A percentile compares a stretch with the other conserved stretches of the same genome.
Conservation (phyloP, 768 basidiomycete species). For the Pisolithus orientalis region DNA sequence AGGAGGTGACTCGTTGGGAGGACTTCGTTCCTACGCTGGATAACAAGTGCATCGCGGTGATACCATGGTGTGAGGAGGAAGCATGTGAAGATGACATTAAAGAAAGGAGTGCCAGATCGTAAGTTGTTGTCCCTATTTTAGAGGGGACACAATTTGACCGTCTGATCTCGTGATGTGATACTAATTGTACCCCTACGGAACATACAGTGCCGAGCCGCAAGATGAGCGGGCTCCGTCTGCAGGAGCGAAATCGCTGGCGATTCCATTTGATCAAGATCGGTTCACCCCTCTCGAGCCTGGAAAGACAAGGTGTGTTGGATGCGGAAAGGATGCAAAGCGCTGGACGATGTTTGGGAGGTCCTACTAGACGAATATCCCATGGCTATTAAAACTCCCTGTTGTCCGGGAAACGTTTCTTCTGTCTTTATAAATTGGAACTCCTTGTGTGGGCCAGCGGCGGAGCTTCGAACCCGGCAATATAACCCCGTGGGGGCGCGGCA, state of each 20-base stretch:
- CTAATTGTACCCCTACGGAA: constrained; percentile 3
- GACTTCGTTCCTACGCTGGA: constrained; percentile 90
- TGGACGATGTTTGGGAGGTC: constrained; percentile 97
- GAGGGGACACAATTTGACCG: background rate
- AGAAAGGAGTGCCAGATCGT: constrained; percentile 84
- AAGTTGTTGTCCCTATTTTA: constrained; percentile 15
- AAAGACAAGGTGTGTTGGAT: constrained; percentile 86
- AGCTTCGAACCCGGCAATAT: no score
- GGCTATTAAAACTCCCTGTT: no score
- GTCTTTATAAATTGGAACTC: no score
- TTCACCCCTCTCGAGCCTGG: constrained; percentile 78
- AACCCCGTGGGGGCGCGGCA: background rate
- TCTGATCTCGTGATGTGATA: background rate
- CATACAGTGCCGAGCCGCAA: constrained; percentile 67
- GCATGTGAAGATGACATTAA: constrained; percentile 98
- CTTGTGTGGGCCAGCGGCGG: no score
- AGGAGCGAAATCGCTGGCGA: constrained; percentile 94
- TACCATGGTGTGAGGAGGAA: constrained; percentile 96
- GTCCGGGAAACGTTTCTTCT: no score
- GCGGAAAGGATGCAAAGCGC: constrained; percentile 82
- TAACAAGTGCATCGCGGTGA: constrained; percentile 75
- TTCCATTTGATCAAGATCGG: constrained; percentile 87
- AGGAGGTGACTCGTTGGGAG: constrained; percentile 80
- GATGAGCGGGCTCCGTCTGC: constrained; percentile 96
- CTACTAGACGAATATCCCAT: constrained; percentile 37